phyloP scores from a whole-genome alignment of 2,329 filamentous ascomycete species.

The Teratosphaeria epicoccoides region DNA sequence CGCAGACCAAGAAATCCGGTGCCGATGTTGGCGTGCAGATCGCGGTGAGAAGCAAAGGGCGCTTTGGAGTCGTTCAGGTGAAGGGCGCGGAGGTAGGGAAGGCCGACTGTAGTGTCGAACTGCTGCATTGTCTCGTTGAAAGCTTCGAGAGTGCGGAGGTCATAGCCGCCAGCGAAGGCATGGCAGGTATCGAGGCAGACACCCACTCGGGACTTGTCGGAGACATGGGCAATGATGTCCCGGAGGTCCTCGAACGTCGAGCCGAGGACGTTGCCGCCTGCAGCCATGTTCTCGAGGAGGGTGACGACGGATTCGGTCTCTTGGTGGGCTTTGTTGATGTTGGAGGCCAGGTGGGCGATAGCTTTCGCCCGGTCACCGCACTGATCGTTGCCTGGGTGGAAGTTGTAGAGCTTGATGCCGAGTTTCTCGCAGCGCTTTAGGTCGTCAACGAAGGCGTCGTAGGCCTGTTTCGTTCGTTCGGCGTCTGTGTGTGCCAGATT shows the following conservation, averaged over 20 bases:
- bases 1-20: constrained; percentile 85
- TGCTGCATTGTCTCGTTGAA: constrained; percentile 63
- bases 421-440: constrained; percentile 73
- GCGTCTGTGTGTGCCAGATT: constrained; percentile 81
- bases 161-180: constrained; percentile 87
- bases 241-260: constrained; percentile 75
- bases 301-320: constrained; percentile 65
- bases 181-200: constrained; percentile 97
- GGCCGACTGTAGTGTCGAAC: constrained; percentile 69
- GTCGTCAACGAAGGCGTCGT: constrained; percentile 77
- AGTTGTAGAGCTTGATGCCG: constrained; percentile 90
- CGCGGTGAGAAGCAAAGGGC: constrained; percentile 67
- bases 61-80: constrained; percentile 96
- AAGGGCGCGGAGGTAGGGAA: constrained; percentile 69
- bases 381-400: constrained; percentile 78
- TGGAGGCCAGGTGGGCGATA: constrained; percentile 65
- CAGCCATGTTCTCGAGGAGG: constrained; percentile 91
- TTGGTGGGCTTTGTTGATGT: constrained; percentile 71
- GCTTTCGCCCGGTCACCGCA: constrained; percentile 56
- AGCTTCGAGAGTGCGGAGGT: constrained; percentile 63
- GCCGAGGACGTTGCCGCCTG: constrained; percentile 77
- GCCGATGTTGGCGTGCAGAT: constrained; percentile 92
- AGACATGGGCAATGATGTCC: constrained; percentile 68
- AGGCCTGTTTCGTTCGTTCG: constrained; percentile 74
- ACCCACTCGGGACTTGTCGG: constrained; percentile 74